Evolutionary conservation across 2,329 filamentous ascomycete genomes (phyloP).

Genomic region (Fusarium equiseti): DNA sequence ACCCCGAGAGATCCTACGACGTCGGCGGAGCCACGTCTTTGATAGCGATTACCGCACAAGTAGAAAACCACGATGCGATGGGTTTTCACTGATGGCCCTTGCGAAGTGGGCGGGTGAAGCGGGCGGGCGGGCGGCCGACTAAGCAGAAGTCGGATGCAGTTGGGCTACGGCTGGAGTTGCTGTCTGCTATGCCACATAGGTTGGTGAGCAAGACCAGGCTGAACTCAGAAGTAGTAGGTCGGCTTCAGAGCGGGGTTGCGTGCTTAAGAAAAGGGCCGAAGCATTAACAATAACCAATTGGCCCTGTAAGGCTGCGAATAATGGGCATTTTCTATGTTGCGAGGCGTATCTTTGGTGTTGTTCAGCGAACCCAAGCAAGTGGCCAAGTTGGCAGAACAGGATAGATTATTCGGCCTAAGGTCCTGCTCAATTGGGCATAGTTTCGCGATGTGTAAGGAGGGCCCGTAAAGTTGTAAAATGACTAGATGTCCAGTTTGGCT

Average conservation of each 20-base stretch:
- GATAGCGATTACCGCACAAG: constrained; percentile 14
- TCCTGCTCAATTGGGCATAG: constrained; percentile 7
- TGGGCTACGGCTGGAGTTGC: constrained; percentile 26
- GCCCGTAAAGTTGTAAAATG: neutral
- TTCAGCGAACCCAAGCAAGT: neutral
- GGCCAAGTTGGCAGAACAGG: neutral
- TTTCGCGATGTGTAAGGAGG: neutral
- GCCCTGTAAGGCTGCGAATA: constrained; percentile 29
- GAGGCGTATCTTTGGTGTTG: constrained; percentile 13
- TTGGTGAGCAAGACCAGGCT: constrained; percentile 16
- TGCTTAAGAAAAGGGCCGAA: constrained; percentile 33
- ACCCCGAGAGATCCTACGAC: constrained; percentile 1
- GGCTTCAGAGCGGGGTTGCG: constrained; percentile 14
- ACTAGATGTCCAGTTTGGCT: neutral
- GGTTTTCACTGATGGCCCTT: constrained; percentile 12
- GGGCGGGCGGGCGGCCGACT: constrained; percentile 44
- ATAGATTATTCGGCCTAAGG: neutral
- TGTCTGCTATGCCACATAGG: constrained; percentile 14
- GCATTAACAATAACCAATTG: neutral
- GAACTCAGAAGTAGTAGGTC: neutral
- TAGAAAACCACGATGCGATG: neutral
- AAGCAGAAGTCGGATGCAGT: constrained; percentile 39
- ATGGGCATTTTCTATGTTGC: neutral
- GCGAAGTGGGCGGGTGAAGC: constrained; percentile 28
- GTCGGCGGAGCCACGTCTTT: constrained; percentile 13